Evolutionary conservation across 495 filamentous ascomycete genomes (phyloP), one percentile per base, ranked within the genome.

Genomic region (Recurvomyces mirabilis): DNA sequence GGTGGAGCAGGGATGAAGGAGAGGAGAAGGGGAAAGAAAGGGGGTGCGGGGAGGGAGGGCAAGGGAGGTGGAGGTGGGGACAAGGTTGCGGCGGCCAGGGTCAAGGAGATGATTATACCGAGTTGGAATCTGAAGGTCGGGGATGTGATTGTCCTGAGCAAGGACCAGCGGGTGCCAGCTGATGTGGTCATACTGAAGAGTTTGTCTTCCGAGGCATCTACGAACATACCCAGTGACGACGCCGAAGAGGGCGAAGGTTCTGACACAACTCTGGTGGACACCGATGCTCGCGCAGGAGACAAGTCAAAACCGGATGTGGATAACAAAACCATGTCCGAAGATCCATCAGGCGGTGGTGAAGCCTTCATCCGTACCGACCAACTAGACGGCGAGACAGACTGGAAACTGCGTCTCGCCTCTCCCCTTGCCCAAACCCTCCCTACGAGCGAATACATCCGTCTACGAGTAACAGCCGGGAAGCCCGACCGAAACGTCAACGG

Each of bases 301-400:
- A 36, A 49, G 14, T 32, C 28, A 15, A 50, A 54, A n/a, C 29
- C 24, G 11, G 19, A 31, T 17, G 17, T 52, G 18, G 38, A 48
- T 15, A 34, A 54, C 26, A n/a, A 41, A 9, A 54, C 52, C 11
- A 54, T 43, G 11, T 32, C 51, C 10, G 19, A 38, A 11, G 45
- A 50, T 18, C 36, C 50, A 4, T 41, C 30, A 14, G 56, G 29
- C 6, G 68, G 74, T 15, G 87, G 87, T 25, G 93, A 99, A 57
- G 84, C 93, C 1, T 99, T 99, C 51, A 95, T 99, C 50, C 75
- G 89, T 31, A 99, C 93, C 1, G 93, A 99, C 60, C 93, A 99
- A 59, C 72, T 99, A 9, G 93, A 99, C 53, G 93, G 93, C 44
- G 93, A 99, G 64, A 99, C 93, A 6, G 93, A 99, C 55, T 99